A percentile compares a stretch with the other conserved stretches of the same genome.
Conservation (phyloP, 202 grass and related monocot species). For the Elaeis oleifera region DNA sequence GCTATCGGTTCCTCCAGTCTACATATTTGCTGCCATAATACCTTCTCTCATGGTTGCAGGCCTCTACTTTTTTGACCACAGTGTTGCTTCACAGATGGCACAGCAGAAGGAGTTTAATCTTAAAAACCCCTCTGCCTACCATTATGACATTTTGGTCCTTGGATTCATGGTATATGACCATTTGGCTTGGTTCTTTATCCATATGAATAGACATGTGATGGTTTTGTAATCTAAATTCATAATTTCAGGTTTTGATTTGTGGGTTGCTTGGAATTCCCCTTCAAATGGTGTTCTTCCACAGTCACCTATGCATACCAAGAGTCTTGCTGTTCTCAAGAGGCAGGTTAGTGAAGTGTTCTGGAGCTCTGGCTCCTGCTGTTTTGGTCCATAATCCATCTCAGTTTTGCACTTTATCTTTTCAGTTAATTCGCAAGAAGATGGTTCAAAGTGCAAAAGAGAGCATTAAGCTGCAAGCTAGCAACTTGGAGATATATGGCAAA, state of each 20-base stretch:
- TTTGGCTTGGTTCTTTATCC: too few species aligned
- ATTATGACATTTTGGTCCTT: constrained; percentile 83
- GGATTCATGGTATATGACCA: constrained; percentile 50
- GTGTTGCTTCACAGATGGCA: constrained; percentile 85
- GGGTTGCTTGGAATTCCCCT: constrained; percentile 88
- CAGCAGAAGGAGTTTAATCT: constrained; percentile 96
- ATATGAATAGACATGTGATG: too few species aligned
- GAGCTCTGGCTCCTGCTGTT: neutral
- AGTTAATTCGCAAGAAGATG: constrained; percentile 79
- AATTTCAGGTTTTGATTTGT: constrained; percentile 64
- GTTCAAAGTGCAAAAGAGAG: constrained; percentile 61
- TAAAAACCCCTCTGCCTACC: constrained; percentile 84
- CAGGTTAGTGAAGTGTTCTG: constrained; percentile 47
- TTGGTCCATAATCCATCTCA: neutral
- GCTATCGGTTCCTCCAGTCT: constrained; percentile 53
- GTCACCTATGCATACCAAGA: constrained; percentile 97
- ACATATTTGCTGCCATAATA: constrained; percentile 81
- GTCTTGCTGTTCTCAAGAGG: constrained; percentile 68
- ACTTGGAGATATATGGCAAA: constrained; percentile 73
- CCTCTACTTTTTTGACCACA: constrained; percentile 97
- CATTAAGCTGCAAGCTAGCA: constrained; percentile 43
- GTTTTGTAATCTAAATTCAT: constrained; percentile 6
- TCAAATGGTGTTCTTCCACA: constrained; percentile 95
- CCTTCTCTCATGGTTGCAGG: constrained; percentile 91
- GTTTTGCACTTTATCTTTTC: neutral